Evolutionary conservation across 2,329 filamentous ascomycete species (phyloP).

Genomic region (Fusarium sp.): DNA sequence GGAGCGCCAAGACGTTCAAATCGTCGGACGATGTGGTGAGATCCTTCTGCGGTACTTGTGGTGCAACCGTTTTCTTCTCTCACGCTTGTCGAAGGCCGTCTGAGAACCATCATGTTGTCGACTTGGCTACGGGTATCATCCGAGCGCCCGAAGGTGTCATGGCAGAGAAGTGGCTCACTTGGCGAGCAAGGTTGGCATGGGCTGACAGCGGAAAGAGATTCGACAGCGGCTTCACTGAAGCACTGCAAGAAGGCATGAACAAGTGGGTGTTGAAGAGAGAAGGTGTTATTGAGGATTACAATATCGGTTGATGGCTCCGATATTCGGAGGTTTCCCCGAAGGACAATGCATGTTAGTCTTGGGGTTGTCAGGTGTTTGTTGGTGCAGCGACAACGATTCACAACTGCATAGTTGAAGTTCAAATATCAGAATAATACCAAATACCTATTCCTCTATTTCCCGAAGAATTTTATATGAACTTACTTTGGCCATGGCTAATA

Average conservation of each 20-base stretch:
- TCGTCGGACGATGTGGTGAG: slow-evolving; percentile 51
- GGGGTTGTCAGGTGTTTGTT: slow-evolving; percentile 1
- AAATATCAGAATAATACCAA: too few relatives aligned
- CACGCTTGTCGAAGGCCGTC: slow-evolving; percentile 39
- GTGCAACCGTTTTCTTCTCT: slow-evolving; percentile 54
- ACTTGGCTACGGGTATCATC: slow-evolving; percentile 55
- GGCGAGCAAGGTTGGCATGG: slow-evolving; percentile 51
- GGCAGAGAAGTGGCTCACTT: slow-evolving; percentile 57
- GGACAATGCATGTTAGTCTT: background rate
- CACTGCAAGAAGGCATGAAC: slow-evolving; percentile 49
- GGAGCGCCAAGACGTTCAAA: slow-evolving; percentile 54
- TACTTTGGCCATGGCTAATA: background rate
- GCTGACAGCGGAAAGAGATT: slow-evolving; percentile 47
- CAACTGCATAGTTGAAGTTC: too few relatives aligned
- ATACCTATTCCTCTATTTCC: background rate
- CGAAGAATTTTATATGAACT: background rate
- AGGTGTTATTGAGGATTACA: slow-evolving; percentile 43
- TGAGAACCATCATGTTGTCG: slow-evolving; percentile 48
- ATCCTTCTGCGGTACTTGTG: slow-evolving; percentile 57
- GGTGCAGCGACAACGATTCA: background rate
- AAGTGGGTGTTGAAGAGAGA: slow-evolving; percentile 49
- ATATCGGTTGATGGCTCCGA: slow-evolving; percentile 38
- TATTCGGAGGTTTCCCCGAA: slow-evolving; percentile 28
- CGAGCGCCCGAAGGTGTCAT: slow-evolving; percentile 54
- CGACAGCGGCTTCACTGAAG: slow-evolving; percentile 48